Evolutionary conservation across 2,329 filamentous ascomycete genomes (phyloP).

Genomic region (Trichoderma asperellum): DNA sequence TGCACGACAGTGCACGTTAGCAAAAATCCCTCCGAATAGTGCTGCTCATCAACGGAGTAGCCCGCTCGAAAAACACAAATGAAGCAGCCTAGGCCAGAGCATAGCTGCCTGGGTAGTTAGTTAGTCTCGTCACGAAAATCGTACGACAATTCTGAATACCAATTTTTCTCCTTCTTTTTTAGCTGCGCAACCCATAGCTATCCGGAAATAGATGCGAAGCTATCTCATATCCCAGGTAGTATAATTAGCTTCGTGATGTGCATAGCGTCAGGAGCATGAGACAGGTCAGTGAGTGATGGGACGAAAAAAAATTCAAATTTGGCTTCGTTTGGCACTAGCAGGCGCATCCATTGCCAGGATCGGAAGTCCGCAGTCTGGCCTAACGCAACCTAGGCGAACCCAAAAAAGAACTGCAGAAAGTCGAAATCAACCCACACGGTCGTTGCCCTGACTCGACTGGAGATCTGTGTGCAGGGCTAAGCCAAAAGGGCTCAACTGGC

Average conservation of each 20-base stretch:
- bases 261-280: not conserved
- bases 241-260: not conserved
- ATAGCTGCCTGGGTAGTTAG: not conserved
- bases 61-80: not conserved
- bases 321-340: not conserved
- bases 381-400: not conserved
- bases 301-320: not conserved
- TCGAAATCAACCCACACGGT: not conserved
- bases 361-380: not conserved
- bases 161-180: not conserved
- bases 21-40: not conserved
- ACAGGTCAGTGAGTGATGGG: not conserved
- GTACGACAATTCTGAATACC: slow-evolving; percentile 7
- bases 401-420: not conserved
- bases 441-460: slow-evolving; percentile 8
- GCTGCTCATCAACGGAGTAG: not conserved
- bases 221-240: not conserved
- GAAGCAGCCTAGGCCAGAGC: not conserved
- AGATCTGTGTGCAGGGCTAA: slow-evolving; percentile 2
- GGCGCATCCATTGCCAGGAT: not conserved
- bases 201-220: slow-evolving; percentile 9
- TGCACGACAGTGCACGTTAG: not conserved
- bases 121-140: not conserved
- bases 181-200: not conserved
- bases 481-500: not conserved